Base-by-base conservation (phyloP, 139 green algal genomes). In the Coccomyxa sp. region DNA sequence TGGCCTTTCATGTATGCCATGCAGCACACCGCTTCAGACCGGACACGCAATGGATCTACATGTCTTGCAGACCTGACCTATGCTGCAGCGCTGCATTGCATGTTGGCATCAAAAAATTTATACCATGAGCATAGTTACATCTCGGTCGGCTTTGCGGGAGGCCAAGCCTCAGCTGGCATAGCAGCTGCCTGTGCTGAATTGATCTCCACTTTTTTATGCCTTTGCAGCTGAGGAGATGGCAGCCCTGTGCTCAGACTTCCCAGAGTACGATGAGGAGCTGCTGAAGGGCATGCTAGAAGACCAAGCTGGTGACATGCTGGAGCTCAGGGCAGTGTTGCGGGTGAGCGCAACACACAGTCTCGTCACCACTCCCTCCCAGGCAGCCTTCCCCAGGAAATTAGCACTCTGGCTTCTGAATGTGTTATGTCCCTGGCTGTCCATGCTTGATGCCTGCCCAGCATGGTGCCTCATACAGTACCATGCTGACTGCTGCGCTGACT, bases 261-360 rank as follows among this genome's bases (percentile, higher is more conserved):
- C 86, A 12, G 88, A 89, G 12, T 94, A 89, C 84, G 91, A 95
- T 29, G 36, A 34, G 9, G 81, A 40, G 27, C 86, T 95, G 41
- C 79, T 95, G 9, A 35, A 55, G 16, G 83, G 73, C 29, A 75
- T 95, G 85, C 76, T 95, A 74, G 90, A 90, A 81, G 87, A 95
- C 75, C 90, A 95, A 83, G 89, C 85, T 9, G 89, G 84, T 0
- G 91, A 94, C 78, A 71, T 84, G 39, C 71, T 73, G 55, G 88
- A 92, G 55, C 82, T 91, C 37, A 73, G 68, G 35, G 83, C 74
- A 27, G 83, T 69, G 41, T 80, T 90, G 24, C 68, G 34, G 77
- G 83, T 89, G 74, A 55, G 55, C 24, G 27, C 44, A 37, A 29
- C 70, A 54, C 4, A 54, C 50, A 31, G 22, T 31, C 50, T 64